phyloP scores from a whole-genome alignment of 306 rosid species.

The Vicia villosa region DNA sequence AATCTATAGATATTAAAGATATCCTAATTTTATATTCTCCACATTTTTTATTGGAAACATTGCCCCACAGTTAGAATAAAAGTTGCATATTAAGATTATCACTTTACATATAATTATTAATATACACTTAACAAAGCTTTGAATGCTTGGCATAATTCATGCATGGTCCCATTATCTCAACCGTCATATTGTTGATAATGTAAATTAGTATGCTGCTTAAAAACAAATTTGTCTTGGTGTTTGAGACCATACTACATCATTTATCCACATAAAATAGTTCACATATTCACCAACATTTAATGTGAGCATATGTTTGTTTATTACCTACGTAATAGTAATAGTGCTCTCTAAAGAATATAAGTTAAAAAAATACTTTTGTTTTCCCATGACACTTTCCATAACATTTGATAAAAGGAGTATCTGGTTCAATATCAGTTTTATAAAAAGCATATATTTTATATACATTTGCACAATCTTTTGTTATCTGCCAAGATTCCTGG shows the following conservation, averaged over 20 bases:
- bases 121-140: conserved; percentile 7
- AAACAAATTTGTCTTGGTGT: conserved; percentile 36
- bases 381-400: conserved; percentile 40
- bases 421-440: conserved; percentile 41
- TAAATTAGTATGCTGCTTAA: conserved; percentile 17
- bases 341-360: conserved; percentile 30
- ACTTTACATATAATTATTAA: neutral
- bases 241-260: conserved; percentile 25
- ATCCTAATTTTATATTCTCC: no score
- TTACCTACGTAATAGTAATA: conserved; percentile 28
- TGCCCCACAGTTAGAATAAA: no score
- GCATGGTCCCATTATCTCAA: conserved; percentile 34
- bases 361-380: conserved; percentile 28
- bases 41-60: no score
- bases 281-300: conserved; percentile 38
- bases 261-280: conserved; percentile 25
- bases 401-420: conserved; percentile 47
- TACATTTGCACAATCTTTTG: conserved; percentile 50
- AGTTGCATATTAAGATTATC: neutral
- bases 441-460: conserved; percentile 32
- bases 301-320: conserved; percentile 26
- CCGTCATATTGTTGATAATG: neutral
- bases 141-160: conserved; percentile 16
- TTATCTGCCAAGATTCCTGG: conserved; percentile 67
- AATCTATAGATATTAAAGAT: no score